Base-by-base conservation (phyloP, 2,329 filamentous ascomycete genomes). In the Aspergillus novoparasiticus region DNA sequence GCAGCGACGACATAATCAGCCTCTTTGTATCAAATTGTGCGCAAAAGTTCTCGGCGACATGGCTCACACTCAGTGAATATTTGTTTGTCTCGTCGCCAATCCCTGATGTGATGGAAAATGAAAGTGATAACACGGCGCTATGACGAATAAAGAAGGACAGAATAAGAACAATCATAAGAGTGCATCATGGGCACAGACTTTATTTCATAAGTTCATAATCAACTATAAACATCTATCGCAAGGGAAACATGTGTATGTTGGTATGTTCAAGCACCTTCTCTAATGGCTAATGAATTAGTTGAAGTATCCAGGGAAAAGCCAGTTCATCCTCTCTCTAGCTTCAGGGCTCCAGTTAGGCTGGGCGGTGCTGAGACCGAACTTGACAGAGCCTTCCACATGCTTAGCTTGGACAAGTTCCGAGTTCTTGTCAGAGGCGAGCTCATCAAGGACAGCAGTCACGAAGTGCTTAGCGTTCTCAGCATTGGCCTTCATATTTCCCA, bases 401-500 rank as follows among this genome's bases (percentile, higher is more conserved):
- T 90, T 94, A 28, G 90, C 95, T 64, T 85, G 81, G 46, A 97
- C 88, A 61, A 95, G 78, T 63, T 94, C 89, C 60, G 78, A 82
- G 79, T 96, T 87, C 75, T 94, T 90, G 64, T 91, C 85, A 75
- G 91, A 89, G 71, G 87, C 89, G 71, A 98, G 84, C 79, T 93
- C 90, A 78, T 98, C 92, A 60, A 99, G 83, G 51, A 98, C 93
- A 36, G 91, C 92, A 41, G 88, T 92, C 39, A 99, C 89, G 61
- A 98, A 89, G 58, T 89, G 85, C 77, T 90, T 90, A 39, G 95
- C 95, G 74, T 98, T 99, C 75, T 90, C 85, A 58, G 91, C 86
- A 80, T 99, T 99, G 69, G 93, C 90, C 76, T 91, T 90, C 95
- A 99, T 99, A 80, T 96, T 92, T 65, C 88, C 90, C 89, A 97